Percentiles rank a stretch among this genome's conserved stretches.
phyloP scores from a whole-genome alignment of 306 rosid genomes.

The Purshia tridentata region DNA sequence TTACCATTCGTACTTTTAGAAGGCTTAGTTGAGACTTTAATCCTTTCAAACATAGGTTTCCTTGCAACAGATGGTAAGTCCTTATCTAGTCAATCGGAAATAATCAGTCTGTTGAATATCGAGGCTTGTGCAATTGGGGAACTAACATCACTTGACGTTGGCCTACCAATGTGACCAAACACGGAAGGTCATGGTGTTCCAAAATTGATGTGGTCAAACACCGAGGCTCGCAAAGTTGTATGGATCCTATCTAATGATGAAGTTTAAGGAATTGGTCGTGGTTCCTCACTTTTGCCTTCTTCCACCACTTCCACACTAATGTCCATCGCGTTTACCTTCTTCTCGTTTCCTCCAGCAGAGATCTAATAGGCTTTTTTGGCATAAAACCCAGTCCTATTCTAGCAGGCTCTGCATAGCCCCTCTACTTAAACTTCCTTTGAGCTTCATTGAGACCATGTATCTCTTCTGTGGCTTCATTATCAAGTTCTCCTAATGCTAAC shows the following conservation, averaged over 20 bases:
- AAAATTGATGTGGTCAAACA: fast-evolving
- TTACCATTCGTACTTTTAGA: neutral
- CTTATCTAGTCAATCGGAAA: fast-evolving
- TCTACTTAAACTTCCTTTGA: neutral
- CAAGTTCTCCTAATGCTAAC: too few species aligned
- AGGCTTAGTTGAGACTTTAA: neutral
- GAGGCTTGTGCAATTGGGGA: neutral
- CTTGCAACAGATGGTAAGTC: too few species aligned
- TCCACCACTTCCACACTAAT: neutral
- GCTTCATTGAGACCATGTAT: neutral
- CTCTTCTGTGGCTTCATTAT: neutral
- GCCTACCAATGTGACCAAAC: neutral
- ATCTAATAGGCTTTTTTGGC: neutral
- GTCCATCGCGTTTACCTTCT: neutral
- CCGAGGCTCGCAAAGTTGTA: fast-evolving
- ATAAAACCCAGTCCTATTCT: neutral
- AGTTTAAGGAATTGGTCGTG: fast-evolving
- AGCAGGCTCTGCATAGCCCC: too few species aligned
- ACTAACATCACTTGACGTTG: too few species aligned
- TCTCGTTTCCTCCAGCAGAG: neutral
- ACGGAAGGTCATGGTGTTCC: neutral
- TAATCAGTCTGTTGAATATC: fast-evolving
- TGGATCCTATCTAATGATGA: too few species aligned
- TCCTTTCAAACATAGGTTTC: too few species aligned
- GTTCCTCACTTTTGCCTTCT: neutral